Percentiles rank a stretch among this genome's conserved stretches.
phyloP scores from a whole-genome alignment of 257 asterid species.

The Henckelia pumila region DNA sequence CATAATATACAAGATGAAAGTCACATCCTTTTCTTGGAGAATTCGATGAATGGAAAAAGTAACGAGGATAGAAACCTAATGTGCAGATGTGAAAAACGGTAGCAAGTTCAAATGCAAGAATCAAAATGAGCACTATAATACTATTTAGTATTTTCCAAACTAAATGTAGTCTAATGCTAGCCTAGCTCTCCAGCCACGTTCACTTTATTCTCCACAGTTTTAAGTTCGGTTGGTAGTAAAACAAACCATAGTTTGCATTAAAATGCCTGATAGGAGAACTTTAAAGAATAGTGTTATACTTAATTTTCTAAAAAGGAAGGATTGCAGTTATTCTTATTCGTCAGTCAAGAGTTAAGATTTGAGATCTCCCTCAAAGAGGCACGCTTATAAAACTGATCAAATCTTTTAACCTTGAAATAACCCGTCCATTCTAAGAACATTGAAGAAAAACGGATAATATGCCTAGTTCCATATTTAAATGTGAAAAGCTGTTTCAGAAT shows the following conservation, averaged over 20 bases:
- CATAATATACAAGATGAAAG: background rate
- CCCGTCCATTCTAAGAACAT: background rate
- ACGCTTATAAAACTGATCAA: background rate
- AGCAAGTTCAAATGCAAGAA: conserved; percentile 5
- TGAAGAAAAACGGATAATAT: background rate
- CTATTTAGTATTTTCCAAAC: background rate
- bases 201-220: background rate
- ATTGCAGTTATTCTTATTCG: background rate
- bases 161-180: background rate
- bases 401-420: background rate
- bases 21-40: conserved; percentile 1
- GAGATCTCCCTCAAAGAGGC: background rate
- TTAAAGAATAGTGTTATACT: background rate
- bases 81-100: background rate
- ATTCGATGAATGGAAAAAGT: background rate
- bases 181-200: conserved; percentile 6
- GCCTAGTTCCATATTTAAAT: background rate
- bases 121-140: background rate
- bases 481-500: background rate
- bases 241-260: background rate
- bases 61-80: background rate
- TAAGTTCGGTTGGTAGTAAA: background rate
- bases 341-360: background rate
- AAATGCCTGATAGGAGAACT: background rate
- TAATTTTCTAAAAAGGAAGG: background rate